Evolutionary conservation across 2,329 filamentous ascomycete species (phyloP), one percentile per base, ranked within the genome.

Genomic region (Pyrenophora tritici-repentis): DNA sequence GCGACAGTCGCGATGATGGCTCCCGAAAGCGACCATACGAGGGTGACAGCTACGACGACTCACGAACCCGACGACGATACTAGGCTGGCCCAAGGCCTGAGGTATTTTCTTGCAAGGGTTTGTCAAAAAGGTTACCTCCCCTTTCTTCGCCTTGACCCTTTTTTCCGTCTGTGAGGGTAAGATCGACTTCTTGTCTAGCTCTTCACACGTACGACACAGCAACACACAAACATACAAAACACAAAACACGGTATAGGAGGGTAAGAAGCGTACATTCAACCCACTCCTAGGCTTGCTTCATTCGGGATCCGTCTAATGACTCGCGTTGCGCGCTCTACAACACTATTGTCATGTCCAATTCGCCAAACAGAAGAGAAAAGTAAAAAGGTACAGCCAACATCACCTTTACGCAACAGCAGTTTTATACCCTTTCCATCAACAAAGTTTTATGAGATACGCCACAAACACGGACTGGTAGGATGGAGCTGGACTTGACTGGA

Each of bases 31-130:
- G 74, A 72, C 66, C 70, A 41, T 70, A 89, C 74, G 91, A 95
- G 44, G 88, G 88, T 68, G 86, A 86, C 71, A 83, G 84, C 60
- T 87, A 92, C 76, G 91, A 96, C 69, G 92, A 96, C 74, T 79
- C 80, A 42, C 80, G 84, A 62, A 79, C 78, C 63, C 81, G 83
- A 70, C 79, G 84, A 68, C 79, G 84, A 68, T 87, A 86, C 71
- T 86, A 61, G 75, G 65, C 55, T 42, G 35, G 42, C 16, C 32
- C 49, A 73, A 32, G 42, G 47, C 53, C 58, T 57, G 40, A 22
- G 24, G 48, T 40, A 43, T 54, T 51, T 59, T 54, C 44, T 53
- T 53, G 46, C 50, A 65, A 64, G 65, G 70, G 71, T 73, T 73
- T 73, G 71, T 73, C 66, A 66, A 65, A 66, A 65, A 70, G 48